A percentile compares a stretch with the other conserved stretches of the same genome.
Evolutionary conservation across 2,329 filamentous ascomycete genomes (phyloP).

Genomic region (Clarireedia monteithiana): DNA sequence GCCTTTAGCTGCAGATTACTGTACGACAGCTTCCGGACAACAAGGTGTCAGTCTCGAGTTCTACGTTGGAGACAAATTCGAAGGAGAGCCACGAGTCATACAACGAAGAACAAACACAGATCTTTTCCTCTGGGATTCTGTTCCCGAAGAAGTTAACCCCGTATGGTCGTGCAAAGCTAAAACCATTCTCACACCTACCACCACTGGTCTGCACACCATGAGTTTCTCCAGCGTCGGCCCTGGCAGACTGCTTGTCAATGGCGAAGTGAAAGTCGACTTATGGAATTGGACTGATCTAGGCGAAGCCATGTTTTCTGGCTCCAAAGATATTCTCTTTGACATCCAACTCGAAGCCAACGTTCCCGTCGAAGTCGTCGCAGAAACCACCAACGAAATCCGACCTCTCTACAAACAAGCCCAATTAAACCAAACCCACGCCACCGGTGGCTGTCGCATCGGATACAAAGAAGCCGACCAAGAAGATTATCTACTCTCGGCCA

Average conservation of each 20-base stretch:
- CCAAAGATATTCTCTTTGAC: conserved; percentile 54
- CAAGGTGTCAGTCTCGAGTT: conserved; percentile 58
- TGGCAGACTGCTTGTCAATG: conserved; percentile 52
- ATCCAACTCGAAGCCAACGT: conserved; percentile 51
- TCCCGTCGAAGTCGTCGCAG: conserved; percentile 52
- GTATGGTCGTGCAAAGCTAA: conserved; percentile 48
- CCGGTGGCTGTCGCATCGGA: conserved; percentile 64
- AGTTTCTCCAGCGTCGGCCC: conserved; percentile 62
- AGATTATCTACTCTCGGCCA: conserved; percentile 57
- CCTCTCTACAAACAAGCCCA: conserved; percentile 52
- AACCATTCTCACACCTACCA: conserved; percentile 49
- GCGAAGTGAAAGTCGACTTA: conserved; percentile 51
- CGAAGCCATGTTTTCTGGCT: conserved; percentile 65
- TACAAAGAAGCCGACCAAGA: conserved; percentile 58
- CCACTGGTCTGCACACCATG: conserved; percentile 55
- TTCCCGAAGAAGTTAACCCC: conserved; percentile 51
- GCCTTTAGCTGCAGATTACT: conserved; percentile 52
- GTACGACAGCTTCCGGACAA: conserved; percentile 47
- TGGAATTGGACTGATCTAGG: conserved; percentile 65
- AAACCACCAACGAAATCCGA: conserved; percentile 60
- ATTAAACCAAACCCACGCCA: conserved; percentile 50
- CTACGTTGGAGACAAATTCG: conserved; percentile 55
- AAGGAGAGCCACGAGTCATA: conserved; percentile 46
- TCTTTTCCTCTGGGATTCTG: conserved; percentile 64
- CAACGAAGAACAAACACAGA: conserved; percentile 57